Conservation (phyloP, 257 asterid genomes). For the Solanum boliviense region DNA sequence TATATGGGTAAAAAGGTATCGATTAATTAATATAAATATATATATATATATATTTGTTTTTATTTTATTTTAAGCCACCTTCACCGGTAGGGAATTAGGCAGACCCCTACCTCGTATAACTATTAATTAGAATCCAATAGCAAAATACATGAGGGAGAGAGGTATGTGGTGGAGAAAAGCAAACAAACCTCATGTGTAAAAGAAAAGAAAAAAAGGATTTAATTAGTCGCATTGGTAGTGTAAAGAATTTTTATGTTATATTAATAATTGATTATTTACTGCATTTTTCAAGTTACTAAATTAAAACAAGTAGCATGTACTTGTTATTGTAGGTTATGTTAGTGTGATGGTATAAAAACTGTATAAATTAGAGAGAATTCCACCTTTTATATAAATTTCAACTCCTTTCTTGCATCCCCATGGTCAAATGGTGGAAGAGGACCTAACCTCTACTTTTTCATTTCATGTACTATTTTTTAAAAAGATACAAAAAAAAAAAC, state of each 20-base stretch:
- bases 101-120: too few relatives aligned
- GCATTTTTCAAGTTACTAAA: background rate
- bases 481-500: too few relatives aligned
- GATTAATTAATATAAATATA: background rate
- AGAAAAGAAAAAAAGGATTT: background rate
- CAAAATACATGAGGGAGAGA: background rate
- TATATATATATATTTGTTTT: background rate
- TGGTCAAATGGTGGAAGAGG: background rate
- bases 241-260: background rate
- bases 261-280: background rate
- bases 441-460: background rate
- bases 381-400: background rate
- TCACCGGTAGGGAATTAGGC: too few relatives aligned
- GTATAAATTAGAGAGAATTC: background rate
- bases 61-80: too few relatives aligned
- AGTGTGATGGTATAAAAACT: background rate
- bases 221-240: background rate
- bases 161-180: background rate
- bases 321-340: background rate
- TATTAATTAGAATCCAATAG: background rate
- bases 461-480: too few relatives aligned
- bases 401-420: background rate
- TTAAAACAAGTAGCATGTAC: background rate
- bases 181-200: background rate
- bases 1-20: background rate